Percentiles rank a stretch among this genome's conserved stretches.
Evolutionary conservation across 116 monocot species (phyloP).

Genomic region (Phalaenopsis hybrid): DNA sequence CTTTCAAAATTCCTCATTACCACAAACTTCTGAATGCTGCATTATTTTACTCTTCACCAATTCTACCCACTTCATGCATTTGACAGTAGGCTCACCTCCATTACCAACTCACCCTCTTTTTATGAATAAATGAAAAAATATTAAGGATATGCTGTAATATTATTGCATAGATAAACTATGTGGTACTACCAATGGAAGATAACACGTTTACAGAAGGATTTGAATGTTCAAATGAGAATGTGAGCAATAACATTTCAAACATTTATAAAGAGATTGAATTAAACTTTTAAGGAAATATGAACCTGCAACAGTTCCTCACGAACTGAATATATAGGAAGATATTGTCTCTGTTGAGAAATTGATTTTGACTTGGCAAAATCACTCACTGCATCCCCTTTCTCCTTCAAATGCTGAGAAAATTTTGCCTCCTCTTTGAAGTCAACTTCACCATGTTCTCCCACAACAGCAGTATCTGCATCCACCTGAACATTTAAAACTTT

Average conservation of each 20-base stretch:
- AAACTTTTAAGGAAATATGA: not conserved
- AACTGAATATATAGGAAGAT: conserved; percentile 91
- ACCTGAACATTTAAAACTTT: conserved; percentile 35
- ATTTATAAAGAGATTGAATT: not conserved
- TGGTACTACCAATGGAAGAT: not conserved
- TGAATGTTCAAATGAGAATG: not conserved
- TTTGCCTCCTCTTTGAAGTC: conserved; percentile 90
- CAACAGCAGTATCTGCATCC: conserved; percentile 85
- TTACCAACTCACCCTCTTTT: not conserved
- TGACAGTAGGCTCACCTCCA: not conserved
- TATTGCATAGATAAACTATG: not conserved
- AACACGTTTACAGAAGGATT: not conserved
- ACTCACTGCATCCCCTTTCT: conserved; percentile 83
- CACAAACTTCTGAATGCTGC: too few species aligned
- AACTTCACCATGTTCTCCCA: conserved; percentile 85
- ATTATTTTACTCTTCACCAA: too few species aligned
- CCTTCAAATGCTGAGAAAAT: conserved; percentile 87
- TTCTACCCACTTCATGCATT: not conserved
- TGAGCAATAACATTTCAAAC: not conserved
- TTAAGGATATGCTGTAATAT: not conserved
- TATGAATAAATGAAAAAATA: not conserved
- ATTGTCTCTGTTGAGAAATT: conserved; percentile 74
- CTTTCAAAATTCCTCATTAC: too few species aligned
- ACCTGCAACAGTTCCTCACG: conserved; percentile 92
- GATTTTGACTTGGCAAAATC: conserved; percentile 94